A percentile compares a stretch with the other conserved stretches of the same genome.
Evolutionary conservation across 1,139 yeast species (phyloP).

Genomic region (Magnusiomyces clavatus): DNA sequence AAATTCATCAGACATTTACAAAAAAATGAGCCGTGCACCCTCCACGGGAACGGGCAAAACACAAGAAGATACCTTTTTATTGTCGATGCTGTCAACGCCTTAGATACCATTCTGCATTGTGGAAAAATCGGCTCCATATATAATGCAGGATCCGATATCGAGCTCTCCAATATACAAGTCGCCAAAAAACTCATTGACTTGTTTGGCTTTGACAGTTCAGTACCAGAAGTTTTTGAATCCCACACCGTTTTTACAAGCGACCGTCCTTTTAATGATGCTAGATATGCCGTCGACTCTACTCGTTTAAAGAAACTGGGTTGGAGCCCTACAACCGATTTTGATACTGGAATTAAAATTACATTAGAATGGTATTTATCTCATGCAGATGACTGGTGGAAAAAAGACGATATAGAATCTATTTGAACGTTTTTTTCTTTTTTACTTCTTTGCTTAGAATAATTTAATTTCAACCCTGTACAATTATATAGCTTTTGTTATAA

Average conservation of each 20-base stretch:
- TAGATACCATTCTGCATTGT: constrained; percentile 32
- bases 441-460: too few species aligned
- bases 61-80: constrained; percentile 44
- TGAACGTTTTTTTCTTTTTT: too few species aligned
- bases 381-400: constrained; percentile 19
- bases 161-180: constrained; percentile 37
- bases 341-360: constrained; percentile 34
- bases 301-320: constrained; percentile 42
- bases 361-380: constrained; percentile 31
- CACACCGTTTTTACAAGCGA: constrained; percentile 37
- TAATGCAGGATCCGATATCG: constrained; percentile 44
- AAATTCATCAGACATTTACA: constrained; percentile 31
- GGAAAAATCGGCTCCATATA: constrained; percentile 35
- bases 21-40: constrained; percentile 25
- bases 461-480: too few species aligned
- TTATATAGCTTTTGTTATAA: too few species aligned
- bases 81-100: constrained; percentile 42
- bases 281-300: constrained; percentile 39
- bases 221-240: constrained; percentile 11
- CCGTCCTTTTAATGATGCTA: constrained; percentile 44
- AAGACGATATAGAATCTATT: too few species aligned
- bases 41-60: constrained; percentile 46
- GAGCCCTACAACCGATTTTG: constrained; percentile 36
- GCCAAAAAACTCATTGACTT: constrained; percentile 25
- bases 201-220: constrained; percentile 17